These are phyloP conservation scores for Closterium sp. DNA, from an alignment of 139 green algal genomes.

Conservation along the genomic window DNA sequence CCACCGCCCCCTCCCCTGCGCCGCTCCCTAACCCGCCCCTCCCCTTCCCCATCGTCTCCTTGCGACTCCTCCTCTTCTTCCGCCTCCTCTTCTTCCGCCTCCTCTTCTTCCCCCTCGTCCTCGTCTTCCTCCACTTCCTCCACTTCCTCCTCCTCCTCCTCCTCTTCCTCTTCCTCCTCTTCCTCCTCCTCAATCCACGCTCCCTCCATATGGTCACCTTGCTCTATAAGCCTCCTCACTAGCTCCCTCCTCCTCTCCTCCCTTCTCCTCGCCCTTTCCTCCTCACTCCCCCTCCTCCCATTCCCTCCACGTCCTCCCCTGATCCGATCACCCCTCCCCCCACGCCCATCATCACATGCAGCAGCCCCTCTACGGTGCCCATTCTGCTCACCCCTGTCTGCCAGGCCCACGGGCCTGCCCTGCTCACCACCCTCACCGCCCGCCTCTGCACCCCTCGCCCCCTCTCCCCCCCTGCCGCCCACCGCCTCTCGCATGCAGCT, in stretches of 20 bases:
- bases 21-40: not conserved
- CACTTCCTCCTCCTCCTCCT: too few relatives aligned
- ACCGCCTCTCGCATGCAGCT: not conserved
- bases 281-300: not conserved
- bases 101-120: not conserved
- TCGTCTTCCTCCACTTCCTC: too few relatives aligned
- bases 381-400: not conserved
- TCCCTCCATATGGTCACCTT: not conserved
- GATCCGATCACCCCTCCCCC: not conserved
- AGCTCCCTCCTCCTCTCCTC: constrained; percentile 8
- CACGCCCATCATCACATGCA: not conserved
- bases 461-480: not conserved
- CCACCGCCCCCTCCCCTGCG: not conserved
- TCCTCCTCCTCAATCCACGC: not conserved
- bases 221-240: not conserved
- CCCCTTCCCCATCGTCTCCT: not conserved
- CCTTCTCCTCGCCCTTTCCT: not conserved
- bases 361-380: not conserved
- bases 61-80: not conserved
- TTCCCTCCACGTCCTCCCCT: not conserved
- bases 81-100: not conserved
- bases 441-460: not conserved
- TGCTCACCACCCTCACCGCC: not conserved
- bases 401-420: not conserved
- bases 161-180: not conserved